phyloP scores from a whole-genome alignment of 1,284 basidiomycete genomes.

The Ustilago nuda region DNA sequence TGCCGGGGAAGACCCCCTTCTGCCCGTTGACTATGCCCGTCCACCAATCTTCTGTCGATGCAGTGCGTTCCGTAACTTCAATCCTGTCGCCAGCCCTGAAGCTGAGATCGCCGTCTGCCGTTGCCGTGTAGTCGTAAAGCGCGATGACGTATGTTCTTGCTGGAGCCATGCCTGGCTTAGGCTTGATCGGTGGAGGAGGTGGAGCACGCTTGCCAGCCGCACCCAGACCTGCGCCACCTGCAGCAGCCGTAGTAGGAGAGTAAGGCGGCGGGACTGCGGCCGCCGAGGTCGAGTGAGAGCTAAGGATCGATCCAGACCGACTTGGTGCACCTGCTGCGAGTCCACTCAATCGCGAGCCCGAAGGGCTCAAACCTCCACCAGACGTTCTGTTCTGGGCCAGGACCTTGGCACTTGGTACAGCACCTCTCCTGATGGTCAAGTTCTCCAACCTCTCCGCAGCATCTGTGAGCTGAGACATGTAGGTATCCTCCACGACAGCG shows the following conservation, averaged over 20 bases:
- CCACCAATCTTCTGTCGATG: slow-evolving; percentile 96
- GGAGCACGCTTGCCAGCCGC: slow-evolving; percentile 78
- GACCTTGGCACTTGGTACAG: slow-evolving; percentile 52
- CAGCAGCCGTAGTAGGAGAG: slow-evolving; percentile 11
- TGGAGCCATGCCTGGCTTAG: slow-evolving; percentile 78
- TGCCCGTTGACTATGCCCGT: slow-evolving; percentile 86
- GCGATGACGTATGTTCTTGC: slow-evolving; percentile 84
- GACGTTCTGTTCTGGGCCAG: slow-evolving; percentile 39
- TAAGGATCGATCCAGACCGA: slow-evolving; percentile 27
- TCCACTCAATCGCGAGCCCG: slow-evolving; percentile 27
- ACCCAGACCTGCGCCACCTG: slow-evolving; percentile 13
- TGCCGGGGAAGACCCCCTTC: slow-evolving; percentile 92
- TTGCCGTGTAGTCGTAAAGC: slow-evolving; percentile 90
- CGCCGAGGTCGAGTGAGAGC: not conserved
- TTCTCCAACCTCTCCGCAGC: slow-evolving; percentile 74
- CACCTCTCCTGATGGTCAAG: slow-evolving; percentile 59
- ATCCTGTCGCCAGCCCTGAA: slow-evolving; percentile 94
- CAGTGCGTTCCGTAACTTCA: slow-evolving; percentile 87
- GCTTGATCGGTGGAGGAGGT: slow-evolving; percentile 84
- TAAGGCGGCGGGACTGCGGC: slow-evolving; percentile 29
- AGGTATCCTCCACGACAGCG: slow-evolving; percentile 77
- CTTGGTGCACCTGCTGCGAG: slow-evolving; percentile 41
- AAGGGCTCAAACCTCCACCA: slow-evolving; percentile 25
- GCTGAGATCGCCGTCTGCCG: slow-evolving; percentile 83
- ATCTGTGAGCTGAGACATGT: slow-evolving; percentile 83